Evolutionary conservation across 1,284 basidiomycete species (phyloP).

Genomic region (Malassezia cuniculi): DNA sequence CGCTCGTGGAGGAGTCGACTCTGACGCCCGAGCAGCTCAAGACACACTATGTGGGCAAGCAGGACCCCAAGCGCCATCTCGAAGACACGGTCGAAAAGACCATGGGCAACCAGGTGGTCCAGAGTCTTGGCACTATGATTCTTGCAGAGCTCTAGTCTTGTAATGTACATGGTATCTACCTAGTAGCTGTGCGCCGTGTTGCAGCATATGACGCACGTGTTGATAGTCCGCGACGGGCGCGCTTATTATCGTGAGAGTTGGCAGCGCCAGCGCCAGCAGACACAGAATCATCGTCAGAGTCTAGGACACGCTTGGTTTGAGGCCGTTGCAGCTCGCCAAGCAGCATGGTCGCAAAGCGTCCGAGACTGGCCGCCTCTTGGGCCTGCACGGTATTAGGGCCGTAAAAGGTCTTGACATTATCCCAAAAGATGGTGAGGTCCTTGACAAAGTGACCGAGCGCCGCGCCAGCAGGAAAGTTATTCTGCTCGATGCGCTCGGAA

Average conservation of each 20-base stretch:
- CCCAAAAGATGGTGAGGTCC: conserved; percentile 4
- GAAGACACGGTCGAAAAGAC: conserved; percentile 42
- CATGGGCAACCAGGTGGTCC: conserved; percentile 44
- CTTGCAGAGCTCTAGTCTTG: conserved; percentile 16
- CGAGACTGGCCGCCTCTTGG: background rate
- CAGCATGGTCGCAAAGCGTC: conserved; percentile 8
- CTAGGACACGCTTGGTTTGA: too few species aligned
- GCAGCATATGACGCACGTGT: too few species aligned
- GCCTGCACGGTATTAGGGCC: conserved; percentile 2
- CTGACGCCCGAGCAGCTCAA: conserved; percentile 40
- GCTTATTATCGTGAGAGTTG: conserved; percentile 2
- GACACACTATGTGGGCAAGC: conserved; percentile 43
- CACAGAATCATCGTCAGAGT: conserved; percentile 1
- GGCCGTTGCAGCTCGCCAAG: conserved; percentile 10
- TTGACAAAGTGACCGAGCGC: conserved; percentile 7
- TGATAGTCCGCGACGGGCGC: too few species aligned
- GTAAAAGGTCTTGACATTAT: background rate
- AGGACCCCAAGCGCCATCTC: conserved; percentile 44
- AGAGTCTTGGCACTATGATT: conserved; percentile 40
- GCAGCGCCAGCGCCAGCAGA: background rate
- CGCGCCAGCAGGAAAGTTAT: background rate
- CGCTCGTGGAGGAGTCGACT: conserved; percentile 39
- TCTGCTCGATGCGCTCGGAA: conserved; percentile 1
- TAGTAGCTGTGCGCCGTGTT: too few species aligned
- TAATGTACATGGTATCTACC: conserved; percentile 1